Conservation (phyloP, 495 filamentous ascomycete species). For the Xylaria acuta region DNA sequence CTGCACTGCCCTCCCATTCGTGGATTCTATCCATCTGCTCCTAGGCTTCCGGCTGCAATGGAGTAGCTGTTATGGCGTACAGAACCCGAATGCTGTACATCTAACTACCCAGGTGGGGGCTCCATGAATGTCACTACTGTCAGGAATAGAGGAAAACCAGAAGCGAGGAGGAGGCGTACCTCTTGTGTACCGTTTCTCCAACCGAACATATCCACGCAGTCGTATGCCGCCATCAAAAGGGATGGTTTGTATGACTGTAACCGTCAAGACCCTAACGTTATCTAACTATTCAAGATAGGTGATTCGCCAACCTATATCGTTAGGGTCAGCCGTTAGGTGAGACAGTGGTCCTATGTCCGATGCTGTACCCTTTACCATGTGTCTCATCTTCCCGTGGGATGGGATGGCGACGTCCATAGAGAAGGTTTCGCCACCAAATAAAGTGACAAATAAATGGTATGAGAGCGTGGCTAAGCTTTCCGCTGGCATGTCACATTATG, state of each 20-base stretch:
- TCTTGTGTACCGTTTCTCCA: neutral
- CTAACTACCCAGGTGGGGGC: too few relatives aligned
- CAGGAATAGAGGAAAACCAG: neutral
- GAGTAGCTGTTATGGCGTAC: neutral
- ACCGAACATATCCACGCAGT: neutral
- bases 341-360: neutral
- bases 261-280: neutral
- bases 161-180: neutral
- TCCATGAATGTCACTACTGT: neutral
- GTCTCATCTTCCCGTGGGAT: slow-evolving; percentile 5
- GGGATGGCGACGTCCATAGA: neutral
- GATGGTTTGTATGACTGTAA: slow-evolving; percentile 3
- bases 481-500: neutral
- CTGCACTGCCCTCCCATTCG: neutral
- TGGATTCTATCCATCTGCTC: neutral
- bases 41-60: neutral
- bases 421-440: neutral
- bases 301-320: neutral
- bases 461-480: neutral
- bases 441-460: neutral
- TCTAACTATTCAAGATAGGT: neutral
- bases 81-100: neutral
- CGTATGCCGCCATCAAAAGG: neutral
- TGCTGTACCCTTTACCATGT: neutral
- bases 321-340: neutral